These are phyloP conservation scores for Sclerotinia spermophila DNA, from an alignment of 2,329 filamentous ascomycete genomes.

Conservation along the genomic window DNA sequence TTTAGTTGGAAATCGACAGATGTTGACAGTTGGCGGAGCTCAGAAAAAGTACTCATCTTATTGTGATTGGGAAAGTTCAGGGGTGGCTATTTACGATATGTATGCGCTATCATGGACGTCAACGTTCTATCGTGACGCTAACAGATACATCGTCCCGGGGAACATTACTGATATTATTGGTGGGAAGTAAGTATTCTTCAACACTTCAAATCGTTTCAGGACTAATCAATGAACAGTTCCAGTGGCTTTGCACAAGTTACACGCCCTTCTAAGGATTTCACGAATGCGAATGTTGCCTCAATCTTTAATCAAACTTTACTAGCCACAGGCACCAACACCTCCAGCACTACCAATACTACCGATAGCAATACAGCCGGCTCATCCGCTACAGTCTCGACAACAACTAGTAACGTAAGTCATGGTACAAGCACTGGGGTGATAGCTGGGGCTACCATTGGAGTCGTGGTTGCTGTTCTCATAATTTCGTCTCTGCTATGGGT, in stretches of 20 bases:
- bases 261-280: slow-evolving; percentile 4
- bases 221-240: slow-evolving; percentile 4
- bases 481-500: slow-evolving; percentile 8
- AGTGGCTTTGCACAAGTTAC: slow-evolving; percentile 8
- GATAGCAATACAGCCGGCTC: neutral
- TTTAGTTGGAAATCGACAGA: slow-evolving; percentile 38
- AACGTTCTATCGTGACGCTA: slow-evolving; percentile 31
- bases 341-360: neutral
- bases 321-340: neutral
- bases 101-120: slow-evolving; percentile 36
- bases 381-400: neutral
- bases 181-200: slow-evolving; percentile 26
- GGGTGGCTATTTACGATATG: slow-evolving; percentile 38
- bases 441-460: slow-evolving; percentile 14
- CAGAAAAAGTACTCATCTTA: slow-evolving; percentile 13
- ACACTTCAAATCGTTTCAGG: too few species aligned
- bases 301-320: slow-evolving; percentile 6
- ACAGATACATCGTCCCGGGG: slow-evolving; percentile 33
- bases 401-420: neutral
- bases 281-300: slow-evolving; percentile 1
- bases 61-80: slow-evolving; percentile 38
- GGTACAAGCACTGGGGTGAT: neutral
- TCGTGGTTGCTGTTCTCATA: neutral
- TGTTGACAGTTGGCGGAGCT: slow-evolving; percentile 43
- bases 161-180: slow-evolving; percentile 33